A percentile compares a stretch with the other conserved stretches of the same genome.
These are phyloP conservation scores for Neurospora discreta DNA, from an alignment of 495 filamentous ascomycete genomes.

Conservation along the genomic window DNA sequence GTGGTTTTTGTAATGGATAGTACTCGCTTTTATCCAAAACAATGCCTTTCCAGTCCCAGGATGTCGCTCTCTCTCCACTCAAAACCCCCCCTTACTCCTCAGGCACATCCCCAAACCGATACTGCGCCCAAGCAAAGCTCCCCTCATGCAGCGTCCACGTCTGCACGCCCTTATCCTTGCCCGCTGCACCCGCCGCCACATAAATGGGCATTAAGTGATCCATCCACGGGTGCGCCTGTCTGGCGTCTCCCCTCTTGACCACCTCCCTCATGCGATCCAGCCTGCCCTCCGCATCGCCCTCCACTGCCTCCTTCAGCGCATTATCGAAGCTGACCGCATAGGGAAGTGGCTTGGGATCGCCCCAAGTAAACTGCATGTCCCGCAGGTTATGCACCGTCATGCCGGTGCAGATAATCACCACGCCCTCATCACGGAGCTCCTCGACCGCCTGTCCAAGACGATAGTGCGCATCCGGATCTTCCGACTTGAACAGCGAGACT, in stretches of 20 bases:
- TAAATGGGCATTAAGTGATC: constrained; percentile 76
- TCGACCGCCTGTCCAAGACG: constrained; percentile 58
- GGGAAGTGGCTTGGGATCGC: constrained; percentile 40
- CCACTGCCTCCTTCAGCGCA: constrained; percentile 61
- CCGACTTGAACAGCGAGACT: constrained; percentile 60
- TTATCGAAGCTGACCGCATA: constrained; percentile 69
- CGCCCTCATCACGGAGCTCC: constrained; percentile 55
- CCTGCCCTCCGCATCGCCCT: constrained; percentile 40
- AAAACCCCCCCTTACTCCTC: not conserved
- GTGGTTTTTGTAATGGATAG: not conserved
- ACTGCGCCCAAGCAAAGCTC: constrained; percentile 65
- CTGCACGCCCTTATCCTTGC: constrained; percentile 48
- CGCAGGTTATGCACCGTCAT: constrained; percentile 81
- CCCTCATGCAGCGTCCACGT: constrained; percentile 57
- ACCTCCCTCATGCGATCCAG: constrained; percentile 49
- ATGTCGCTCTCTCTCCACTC: not conserved
- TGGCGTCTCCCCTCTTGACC: constrained; percentile 53
- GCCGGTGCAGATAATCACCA: constrained; percentile 68
- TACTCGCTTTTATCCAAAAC: not conserved
- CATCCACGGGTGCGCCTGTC: constrained; percentile 63
- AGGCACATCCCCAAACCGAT: constrained; percentile 55
- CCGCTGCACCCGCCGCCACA: constrained; percentile 61
- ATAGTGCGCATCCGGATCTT: constrained; percentile 62
- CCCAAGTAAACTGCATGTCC: constrained; percentile 43
- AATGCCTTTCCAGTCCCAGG: not conserved